Percentiles rank a stretch among this genome's conserved stretches.
phyloP scores from a whole-genome alignment of 108 stramenopile species.

The Cyclotella baltica region DNA sequence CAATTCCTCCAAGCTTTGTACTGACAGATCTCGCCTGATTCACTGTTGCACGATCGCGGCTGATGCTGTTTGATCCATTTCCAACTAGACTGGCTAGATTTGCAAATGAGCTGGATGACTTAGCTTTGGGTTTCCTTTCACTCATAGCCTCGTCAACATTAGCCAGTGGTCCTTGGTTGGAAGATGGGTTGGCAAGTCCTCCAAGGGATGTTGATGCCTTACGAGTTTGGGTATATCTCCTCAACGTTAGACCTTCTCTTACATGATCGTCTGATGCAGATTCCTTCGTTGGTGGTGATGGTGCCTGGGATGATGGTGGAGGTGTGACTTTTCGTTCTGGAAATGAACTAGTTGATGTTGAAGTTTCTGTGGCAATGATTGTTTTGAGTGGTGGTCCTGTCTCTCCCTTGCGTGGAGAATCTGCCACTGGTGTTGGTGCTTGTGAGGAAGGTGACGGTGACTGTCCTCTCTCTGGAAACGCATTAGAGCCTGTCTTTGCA shows the following conservation, averaged over 20 bases:
- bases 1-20: slow-evolving; percentile 26
- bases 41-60: background rate
- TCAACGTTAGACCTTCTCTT: background rate
- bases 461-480: slow-evolving; percentile 3
- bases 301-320: slow-evolving; percentile 15
- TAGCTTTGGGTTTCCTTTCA: background rate
- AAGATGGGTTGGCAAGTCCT: background rate
- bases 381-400: background rate
- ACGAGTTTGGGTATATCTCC: slow-evolving; percentile 7
- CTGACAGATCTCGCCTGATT: slow-evolving; percentile 6
- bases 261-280: slow-evolving; percentile 4
- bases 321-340: background rate
- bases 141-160: background rate
- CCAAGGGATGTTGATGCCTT: slow-evolving; percentile 6
- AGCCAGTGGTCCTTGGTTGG: background rate
- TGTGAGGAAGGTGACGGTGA: slow-evolving; percentile 5
- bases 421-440: background rate
- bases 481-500: background rate
- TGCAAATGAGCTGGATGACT: background rate
- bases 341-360: background rate
- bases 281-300: background rate
- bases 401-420: background rate
- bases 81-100: slow-evolving; percentile 1
- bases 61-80: background rate
- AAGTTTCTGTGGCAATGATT: background rate